Evolutionary conservation across 2,329 filamentous ascomycete genomes (phyloP).

Genomic region (Aspergillus aculeatinus): DNA sequence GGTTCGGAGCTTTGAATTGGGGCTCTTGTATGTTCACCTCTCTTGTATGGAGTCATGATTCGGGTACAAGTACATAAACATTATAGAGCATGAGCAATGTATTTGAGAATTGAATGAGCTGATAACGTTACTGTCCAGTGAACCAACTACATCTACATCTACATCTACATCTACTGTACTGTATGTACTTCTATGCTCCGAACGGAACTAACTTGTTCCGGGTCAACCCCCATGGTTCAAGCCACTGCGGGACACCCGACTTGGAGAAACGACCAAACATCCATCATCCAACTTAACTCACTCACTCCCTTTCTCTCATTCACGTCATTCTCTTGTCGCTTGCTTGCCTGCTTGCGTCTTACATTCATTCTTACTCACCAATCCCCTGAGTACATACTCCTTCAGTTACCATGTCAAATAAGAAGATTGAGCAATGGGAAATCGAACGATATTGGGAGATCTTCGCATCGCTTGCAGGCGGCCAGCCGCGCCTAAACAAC

Average conservation of each 20-base stretch:
- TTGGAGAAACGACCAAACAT: constrained; percentile 17
- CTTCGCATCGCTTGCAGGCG: constrained; percentile 66
- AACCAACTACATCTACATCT: too few relatives aligned
- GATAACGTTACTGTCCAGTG: neutral
- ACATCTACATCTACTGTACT: too few relatives aligned
- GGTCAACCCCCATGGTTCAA: constrained; percentile 7
- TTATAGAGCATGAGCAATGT: neutral
- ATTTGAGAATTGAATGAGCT: neutral
- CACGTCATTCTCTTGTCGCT: neutral
- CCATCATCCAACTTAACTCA: constrained; percentile 4
- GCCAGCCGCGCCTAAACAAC: constrained; percentile 65
- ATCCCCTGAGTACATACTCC: constrained; percentile 8
- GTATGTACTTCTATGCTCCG: constrained; percentile 19
- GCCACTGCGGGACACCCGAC: constrained; percentile 22
- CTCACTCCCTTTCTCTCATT: neutral
- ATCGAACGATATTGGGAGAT: constrained; percentile 80
- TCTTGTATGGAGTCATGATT: neutral
- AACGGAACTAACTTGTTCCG: constrained; percentile 31
- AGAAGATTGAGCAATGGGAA: constrained; percentile 68
- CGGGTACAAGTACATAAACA: neutral
- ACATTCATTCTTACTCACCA: constrained; percentile 15
- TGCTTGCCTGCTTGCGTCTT: neutral
- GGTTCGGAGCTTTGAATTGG: neutral
- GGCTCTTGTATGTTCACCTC: neutral
- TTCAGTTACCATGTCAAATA: constrained; percentile 36